A percentile compares a stretch with the other conserved stretches of the same genome.
These are phyloP conservation scores for Dactylonectria macrodidyma DNA, from an alignment of 2,329 filamentous ascomycete genomes.

Conservation along the genomic window DNA sequence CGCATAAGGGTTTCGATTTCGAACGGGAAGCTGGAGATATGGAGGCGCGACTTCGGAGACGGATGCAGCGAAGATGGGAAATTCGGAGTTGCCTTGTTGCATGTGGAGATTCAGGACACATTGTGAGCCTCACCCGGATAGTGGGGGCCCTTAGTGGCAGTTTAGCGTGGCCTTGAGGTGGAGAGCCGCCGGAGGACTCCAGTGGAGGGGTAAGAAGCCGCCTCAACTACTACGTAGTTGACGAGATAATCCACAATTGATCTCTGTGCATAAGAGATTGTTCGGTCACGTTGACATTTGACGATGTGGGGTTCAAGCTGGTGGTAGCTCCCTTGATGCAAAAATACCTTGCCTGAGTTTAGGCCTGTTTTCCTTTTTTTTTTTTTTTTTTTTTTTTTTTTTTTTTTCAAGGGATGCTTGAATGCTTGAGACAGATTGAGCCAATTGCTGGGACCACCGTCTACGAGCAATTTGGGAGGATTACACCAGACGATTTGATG, in stretches of 20 bases:
- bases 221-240: no score
- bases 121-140: slow-evolving; percentile 25
- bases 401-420: no score
- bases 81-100: slow-evolving; percentile 17
- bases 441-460: no score
- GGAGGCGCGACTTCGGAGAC: neutral
- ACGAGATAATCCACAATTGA: slow-evolving; percentile 5
- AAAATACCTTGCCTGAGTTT: no score
- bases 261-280: neutral
- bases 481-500: no score
- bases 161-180: slow-evolving; percentile 1
- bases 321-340: neutral
- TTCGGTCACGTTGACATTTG: neutral
- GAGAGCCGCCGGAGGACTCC: neutral
- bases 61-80: slow-evolving; percentile 10
- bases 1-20: neutral
- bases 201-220: neutral
- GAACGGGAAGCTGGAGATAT: neutral
- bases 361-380: no score
- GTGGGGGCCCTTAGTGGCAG: slow-evolving; percentile 19
- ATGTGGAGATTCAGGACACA: slow-evolving; percentile 13
- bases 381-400: no score
- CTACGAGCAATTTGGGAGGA: no score
- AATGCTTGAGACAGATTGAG: no score
- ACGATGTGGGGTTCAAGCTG: neutral